Conservation (phyloP, 2,329 filamentous ascomycete species). For the Fusarium foetens region DNA sequence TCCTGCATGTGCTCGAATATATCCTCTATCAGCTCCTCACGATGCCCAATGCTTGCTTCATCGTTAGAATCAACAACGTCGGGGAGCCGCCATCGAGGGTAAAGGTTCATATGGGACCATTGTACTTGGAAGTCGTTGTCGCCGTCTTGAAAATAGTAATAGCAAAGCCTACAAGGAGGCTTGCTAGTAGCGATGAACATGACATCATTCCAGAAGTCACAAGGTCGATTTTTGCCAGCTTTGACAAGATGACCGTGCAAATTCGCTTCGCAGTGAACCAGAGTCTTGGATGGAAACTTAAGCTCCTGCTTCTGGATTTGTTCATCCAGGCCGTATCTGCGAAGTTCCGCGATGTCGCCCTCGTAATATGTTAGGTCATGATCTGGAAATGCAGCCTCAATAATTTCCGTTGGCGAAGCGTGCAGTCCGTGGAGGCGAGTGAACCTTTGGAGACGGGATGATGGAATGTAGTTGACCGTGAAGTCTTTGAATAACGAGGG, state of each 20-base stretch:
- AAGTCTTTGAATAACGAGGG: constrained; percentile 1
- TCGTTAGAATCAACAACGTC: not conserved
- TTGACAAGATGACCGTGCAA: not conserved
- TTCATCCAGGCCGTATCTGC: not conserved
- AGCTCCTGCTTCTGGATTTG: not conserved
- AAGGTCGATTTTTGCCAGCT: not conserved
- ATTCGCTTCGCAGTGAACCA: constrained; percentile 5
- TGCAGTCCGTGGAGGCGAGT: too few relatives aligned
- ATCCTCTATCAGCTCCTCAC: not conserved
- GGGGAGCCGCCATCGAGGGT: constrained; percentile 2
- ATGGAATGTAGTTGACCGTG: not conserved
- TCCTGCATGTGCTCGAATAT: constrained; percentile 4
- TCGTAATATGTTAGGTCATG: not conserved
- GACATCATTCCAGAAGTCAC: not conserved
- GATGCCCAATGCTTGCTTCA: not conserved
- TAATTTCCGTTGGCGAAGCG: not conserved
- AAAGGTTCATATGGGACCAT: constrained; percentile 2
- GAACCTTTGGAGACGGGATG: not conserved
- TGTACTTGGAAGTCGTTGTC: constrained; percentile 7
- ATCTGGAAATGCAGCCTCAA: not conserved
- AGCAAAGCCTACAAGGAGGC: constrained; percentile 3
- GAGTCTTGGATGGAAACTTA: not conserved
- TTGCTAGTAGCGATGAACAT: constrained; percentile 15
- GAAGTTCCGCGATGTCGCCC: not conserved
- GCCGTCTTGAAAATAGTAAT: constrained; percentile 3